These are phyloP conservation scores for Triadica sebifera DNA, from an alignment of 345 rosid genomes.

Conservation along the genomic window DNA sequence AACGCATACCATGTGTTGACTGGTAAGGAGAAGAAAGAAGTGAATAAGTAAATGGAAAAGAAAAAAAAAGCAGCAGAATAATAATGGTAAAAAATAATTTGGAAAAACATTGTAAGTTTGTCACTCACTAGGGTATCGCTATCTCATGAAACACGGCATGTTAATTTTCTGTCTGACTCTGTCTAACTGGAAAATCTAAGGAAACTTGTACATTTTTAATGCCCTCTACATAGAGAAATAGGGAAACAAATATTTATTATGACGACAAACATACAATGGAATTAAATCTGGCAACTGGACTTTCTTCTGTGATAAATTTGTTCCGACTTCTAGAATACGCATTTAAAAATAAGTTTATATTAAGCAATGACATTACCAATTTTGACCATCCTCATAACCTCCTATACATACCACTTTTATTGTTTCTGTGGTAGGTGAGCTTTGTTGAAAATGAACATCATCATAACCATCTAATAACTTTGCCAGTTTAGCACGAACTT, in stretches of 20 bases:
- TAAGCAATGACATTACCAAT: neutral
- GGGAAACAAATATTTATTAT: neutral
- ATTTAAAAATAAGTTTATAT: too few relatives aligned
- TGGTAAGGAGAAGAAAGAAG: constrained; percentile 30
- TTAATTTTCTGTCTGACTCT: neutral
- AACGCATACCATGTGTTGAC: constrained; percentile 85
- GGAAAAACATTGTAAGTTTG: too few relatives aligned
- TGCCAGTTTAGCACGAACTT: constrained; percentile 68
- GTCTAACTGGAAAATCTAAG: neutral
- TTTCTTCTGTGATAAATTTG: too few relatives aligned
- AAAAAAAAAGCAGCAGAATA: neutral
- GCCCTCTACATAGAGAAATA: too few relatives aligned
- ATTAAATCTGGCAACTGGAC: too few relatives aligned
- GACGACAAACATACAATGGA: neutral
- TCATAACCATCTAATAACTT: constrained; percentile 59
- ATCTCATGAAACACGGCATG: neutral
- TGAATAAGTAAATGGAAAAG: constrained; percentile 10
- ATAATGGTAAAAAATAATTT: neutral
- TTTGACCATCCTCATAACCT: neutral
- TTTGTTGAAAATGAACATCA: constrained; percentile 68
- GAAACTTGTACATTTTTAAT: too few relatives aligned
- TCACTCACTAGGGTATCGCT: too few relatives aligned
- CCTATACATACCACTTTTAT: constrained; percentile 55
- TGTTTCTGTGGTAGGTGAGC: constrained; percentile 60
- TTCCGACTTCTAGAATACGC: too few relatives aligned